Base-by-base conservation (phyloP, 225 moss, liverwort and hornwort genomes). In the Sphagnum tenellum region DNA sequence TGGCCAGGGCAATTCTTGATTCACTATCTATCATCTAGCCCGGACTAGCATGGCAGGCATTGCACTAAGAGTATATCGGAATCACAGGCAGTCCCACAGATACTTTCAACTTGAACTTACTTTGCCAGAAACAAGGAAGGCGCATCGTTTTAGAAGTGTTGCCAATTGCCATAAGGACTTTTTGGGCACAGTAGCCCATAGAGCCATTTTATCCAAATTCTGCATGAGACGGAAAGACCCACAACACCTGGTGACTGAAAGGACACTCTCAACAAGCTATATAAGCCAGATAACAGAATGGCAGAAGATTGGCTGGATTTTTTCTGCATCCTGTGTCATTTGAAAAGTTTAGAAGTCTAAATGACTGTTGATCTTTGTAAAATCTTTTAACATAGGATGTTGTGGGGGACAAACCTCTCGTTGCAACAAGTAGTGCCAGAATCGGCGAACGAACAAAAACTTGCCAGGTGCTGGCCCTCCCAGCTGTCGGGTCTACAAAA, bases 381-480 rank as follows among this genome's bases (percentile, higher is more conserved):
- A 29, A 29, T 29, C 29, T 29, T 29, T 29, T 13, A 12, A 13
- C 60, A 44, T 5, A 70, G 50, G 50, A 55, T 4, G 63, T 1
- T 51, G 50, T 45, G 5, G 56, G 51, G 14, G 46, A 60, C 79
- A 70, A 13, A 93, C 93, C 88, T 86, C 87, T 29, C 86, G 87
- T 62, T 84, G 76, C 63, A 95, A 70, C 67, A 95, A 79, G 65
- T 95, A 95, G 14, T 82, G 79, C 91, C 94, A 95, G 62, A 89
- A 89, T 63, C 91, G 78, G 44, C 83, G 89, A 62, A 89, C 91
- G 69, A 89, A 47, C 13, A 77, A 71, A 63, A 95, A 56, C 54
- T 84, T 73, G n/a, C 63, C 66, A 9, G 94, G 91, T 57, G 82
- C 75, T 66, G 74, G 78, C 68, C 86, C 83, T 61, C 91, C 94